Base-by-base conservation (phyloP, 2,329 filamentous ascomycete species). In the Apiospora rasikravindrae region DNA sequence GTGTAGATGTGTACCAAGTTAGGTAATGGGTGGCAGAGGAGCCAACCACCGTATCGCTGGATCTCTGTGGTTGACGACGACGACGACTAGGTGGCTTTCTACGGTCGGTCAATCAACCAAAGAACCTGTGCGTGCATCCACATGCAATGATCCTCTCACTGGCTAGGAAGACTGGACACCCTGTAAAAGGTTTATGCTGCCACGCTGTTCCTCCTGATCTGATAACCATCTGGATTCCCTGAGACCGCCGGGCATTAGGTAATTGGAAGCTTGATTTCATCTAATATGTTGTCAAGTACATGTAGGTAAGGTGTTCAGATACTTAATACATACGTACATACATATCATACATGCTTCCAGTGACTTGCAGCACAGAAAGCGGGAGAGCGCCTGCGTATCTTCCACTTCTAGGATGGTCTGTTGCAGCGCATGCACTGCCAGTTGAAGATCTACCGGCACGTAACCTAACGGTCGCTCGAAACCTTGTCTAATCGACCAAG, bases 401-500 rank as follows among this genome's bases (percentile, higher is more conserved):
- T 57, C 13, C 14, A 19, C 51, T 57, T 19, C 26, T 16, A 57
- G 51, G 51, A 57, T 57, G 26, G 51, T 4, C 51, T 11, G 53
- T n/a, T 33, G 53, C 29, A 61, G 29, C 37, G 53, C 29, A 61
- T 37, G 53, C 53, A 61, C 53, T 37, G 29, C 53, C 53, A 29
- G 7, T 37, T 22, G 29, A 61, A 37, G 53, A 61, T 61, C 53
- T 37, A 61, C 53, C 53, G 53, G 53, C 53, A 61, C 53, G 53
- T 61, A 61, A 37, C 53, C 29, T 61, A 61, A 61, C 53, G 53
- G 53, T 61, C 29, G 53, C 22, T 37, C 29, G 13, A 61, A 61
- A 37, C n/a, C n/a, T n/a, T n/a, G 53, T 33, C 29, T 37, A 61
- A 61, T 61, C 53, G 16, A 22, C 16, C 53, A 61, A 61, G 53